Percentiles rank a stretch among this genome's conserved stretches.
Evolutionary conservation across 1,139 yeast species (phyloP).

Genomic region (Suhomyces chickasaworum): DNA sequence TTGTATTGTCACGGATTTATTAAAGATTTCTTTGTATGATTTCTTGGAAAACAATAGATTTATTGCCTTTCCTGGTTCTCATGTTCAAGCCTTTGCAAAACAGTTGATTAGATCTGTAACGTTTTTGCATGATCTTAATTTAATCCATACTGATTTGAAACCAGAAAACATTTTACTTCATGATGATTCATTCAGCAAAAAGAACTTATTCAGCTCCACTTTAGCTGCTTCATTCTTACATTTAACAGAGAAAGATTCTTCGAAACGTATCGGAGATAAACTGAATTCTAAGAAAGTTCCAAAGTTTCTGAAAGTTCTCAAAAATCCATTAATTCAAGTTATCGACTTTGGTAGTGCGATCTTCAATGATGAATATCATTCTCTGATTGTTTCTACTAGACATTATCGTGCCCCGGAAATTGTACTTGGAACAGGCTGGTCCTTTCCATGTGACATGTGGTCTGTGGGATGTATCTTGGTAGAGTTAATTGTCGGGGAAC

Average conservation of each 20-base stretch:
- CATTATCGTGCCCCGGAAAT: constrained; percentile 98
- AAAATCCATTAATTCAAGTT: constrained; percentile 79
- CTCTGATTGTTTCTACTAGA: constrained; percentile 87
- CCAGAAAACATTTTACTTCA: constrained; percentile 90
- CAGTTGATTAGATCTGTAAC: constrained; percentile 86
- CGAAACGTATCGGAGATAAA: constrained; percentile 9
- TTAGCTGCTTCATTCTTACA: constrained; percentile 35
- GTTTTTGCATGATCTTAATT: constrained; percentile 82
- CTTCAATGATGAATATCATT: constrained; percentile 91
- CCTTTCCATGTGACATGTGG: constrained; percentile 94
- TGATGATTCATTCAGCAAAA: constrained; percentile 51
- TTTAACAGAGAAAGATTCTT: constrained; percentile 21
- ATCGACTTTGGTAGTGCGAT: constrained; percentile 97
- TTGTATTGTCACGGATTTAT: constrained; percentile 86
- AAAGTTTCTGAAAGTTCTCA: constrained; percentile 54
- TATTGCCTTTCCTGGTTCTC: constrained; percentile 77
- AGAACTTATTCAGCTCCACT: constrained; percentile 37
- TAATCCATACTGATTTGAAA: constrained; percentile 92
- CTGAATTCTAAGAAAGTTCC: constrained; percentile 29
- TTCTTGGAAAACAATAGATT: constrained; percentile 78
- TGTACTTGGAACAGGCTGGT: constrained; percentile 91
- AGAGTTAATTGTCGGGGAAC: constrained; percentile 93
- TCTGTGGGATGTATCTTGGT: constrained; percentile 92
- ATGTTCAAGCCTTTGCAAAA: constrained; percentile 84
- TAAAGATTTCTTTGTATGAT: constrained; percentile 85